These are phyloP conservation scores for Mycena floridula DNA, from an alignment of 768 basidiomycete genomes.

Conservation along the genomic window DNA sequence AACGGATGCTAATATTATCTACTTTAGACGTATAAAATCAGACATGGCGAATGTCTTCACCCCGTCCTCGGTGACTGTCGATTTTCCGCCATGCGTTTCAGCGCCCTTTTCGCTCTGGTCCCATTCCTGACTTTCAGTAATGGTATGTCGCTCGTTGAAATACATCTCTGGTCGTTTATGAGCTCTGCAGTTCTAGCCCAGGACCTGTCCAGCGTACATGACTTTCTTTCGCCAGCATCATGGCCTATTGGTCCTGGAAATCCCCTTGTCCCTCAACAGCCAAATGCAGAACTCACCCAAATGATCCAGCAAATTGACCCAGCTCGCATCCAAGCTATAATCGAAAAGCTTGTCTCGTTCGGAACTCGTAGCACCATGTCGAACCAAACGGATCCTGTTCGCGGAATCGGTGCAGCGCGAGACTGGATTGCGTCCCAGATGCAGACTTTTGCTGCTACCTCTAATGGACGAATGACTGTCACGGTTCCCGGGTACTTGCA, in stretches of 20 bases:
- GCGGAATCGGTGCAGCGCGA: slow-evolving; percentile 49
- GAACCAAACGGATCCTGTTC: slow-evolving; percentile 43
- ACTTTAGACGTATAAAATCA: too few species aligned
- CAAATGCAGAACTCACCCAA: slow-evolving; percentile 33
- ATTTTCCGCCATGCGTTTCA: too few species aligned
- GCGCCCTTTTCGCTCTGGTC: too few species aligned
- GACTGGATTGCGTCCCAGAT: slow-evolving; percentile 50
- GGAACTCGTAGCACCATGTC: slow-evolving; percentile 50
- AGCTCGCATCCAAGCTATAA: slow-evolving; percentile 37
- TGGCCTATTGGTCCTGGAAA: slow-evolving; percentile 49
- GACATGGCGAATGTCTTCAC: too few species aligned
- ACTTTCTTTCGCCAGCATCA: background rate
- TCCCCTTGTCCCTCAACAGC: slow-evolving; percentile 33
- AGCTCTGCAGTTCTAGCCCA: too few species aligned
- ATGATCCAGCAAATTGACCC: slow-evolving; percentile 44
- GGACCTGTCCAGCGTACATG: too few species aligned
- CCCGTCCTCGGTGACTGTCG: too few species aligned
- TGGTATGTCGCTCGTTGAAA: too few species aligned
- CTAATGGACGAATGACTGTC: slow-evolving; percentile 37
- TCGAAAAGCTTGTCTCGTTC: slow-evolving; percentile 47
- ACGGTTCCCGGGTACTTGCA: slow-evolving; percentile 41
- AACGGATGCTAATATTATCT: too few species aligned
- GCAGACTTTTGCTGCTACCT: slow-evolving; percentile 29
- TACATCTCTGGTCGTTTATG: too few species aligned
- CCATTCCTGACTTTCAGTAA: too few species aligned